A percentile compares a stretch with the other conserved stretches of the same genome.
Conservation (phyloP, 495 filamentous ascomycete species). For the Podospora australis region DNA sequence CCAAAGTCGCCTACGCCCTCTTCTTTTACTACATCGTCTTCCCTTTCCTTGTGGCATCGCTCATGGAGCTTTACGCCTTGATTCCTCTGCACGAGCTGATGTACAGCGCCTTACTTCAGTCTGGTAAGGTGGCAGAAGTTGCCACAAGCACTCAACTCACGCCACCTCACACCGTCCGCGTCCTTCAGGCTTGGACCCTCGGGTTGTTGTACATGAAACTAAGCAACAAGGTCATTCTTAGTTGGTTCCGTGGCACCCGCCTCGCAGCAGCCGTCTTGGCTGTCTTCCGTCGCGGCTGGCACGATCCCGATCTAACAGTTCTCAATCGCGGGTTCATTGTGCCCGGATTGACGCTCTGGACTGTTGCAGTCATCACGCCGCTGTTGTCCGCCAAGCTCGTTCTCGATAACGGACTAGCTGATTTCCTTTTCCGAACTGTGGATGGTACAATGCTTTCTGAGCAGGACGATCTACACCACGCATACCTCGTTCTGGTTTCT, state of each 20-base stretch:
- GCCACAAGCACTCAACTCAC: constrained; percentile 11
- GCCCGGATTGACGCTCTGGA: constrained; percentile 56
- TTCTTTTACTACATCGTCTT: constrained; percentile 64
- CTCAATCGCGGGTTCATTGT: constrained; percentile 79
- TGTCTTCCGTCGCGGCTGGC: constrained; percentile 71
- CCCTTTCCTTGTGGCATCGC: constrained; percentile 72
- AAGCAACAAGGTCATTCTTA: constrained; percentile 62
- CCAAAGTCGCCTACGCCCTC: constrained; percentile 64
- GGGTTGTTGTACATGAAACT: constrained; percentile 90
- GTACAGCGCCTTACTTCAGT: constrained; percentile 26
- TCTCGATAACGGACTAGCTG: constrained; percentile 26
- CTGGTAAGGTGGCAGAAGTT: background rate
- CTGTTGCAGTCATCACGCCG: constrained; percentile 54
- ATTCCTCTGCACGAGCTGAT: constrained; percentile 85
- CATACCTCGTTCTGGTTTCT: constrained; percentile 53
- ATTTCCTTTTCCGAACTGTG: constrained; percentile 11
- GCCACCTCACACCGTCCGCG: constrained; percentile 68
- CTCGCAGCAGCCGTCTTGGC: constrained; percentile 66
- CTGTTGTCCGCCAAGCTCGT: constrained; percentile 26
- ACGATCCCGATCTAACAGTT: constrained; percentile 69
- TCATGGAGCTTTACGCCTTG: constrained; percentile 84
- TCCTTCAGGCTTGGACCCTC: constrained; percentile 90
- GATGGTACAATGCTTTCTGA: constrained; percentile 13
- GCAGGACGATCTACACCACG: constrained; percentile 30
- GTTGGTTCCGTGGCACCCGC: constrained; percentile 54